phyloP scores from a whole-genome alignment of 192 early-diverging fungal genomes.

The Irineochytrium annulatum region DNA sequence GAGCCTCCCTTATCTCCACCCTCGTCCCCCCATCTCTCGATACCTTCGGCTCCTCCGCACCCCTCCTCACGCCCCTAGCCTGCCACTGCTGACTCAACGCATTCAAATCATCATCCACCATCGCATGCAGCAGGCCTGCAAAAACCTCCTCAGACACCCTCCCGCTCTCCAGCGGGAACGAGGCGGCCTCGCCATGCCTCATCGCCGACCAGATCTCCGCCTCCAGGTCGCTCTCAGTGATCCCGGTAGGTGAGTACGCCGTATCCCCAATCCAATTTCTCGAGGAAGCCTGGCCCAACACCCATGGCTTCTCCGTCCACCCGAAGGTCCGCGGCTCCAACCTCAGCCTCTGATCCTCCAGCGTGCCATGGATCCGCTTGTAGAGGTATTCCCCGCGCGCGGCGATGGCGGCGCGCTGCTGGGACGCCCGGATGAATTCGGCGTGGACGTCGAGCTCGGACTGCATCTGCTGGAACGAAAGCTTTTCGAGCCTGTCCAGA shows the following conservation, averaged over 20 bases:
- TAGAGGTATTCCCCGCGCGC: not conserved
- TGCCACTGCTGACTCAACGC: slow-evolving; percentile 10
- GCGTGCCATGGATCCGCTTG: not conserved
- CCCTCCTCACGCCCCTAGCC: not conserved
- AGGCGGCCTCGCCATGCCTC: slow-evolving; percentile 18
- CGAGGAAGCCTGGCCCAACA: not conserved
- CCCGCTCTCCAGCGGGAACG: slow-evolving; percentile 17
- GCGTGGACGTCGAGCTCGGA: not conserved
- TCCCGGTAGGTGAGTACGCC: no score
- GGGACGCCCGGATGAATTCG: not conserved
- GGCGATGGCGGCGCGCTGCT: not conserved
- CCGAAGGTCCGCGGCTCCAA: not conserved
- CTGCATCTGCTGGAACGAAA: not conserved
- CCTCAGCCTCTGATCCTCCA: not conserved
- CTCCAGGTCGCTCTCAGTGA: not conserved
- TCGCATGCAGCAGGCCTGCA: slow-evolving; percentile 4
- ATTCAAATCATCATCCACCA: slow-evolving; percentile 12
- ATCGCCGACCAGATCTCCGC: slow-evolving; percentile 14
- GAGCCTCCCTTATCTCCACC: no score
- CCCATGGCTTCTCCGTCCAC: not conserved
- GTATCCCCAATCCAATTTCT: not conserved
- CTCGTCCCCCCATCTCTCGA: no score
- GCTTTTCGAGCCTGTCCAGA: not conserved
- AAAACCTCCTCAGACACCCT: slow-evolving; percentile 12
- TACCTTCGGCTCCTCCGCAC: not conserved